Conservation (phyloP, 164 flowering plant genomes). For the Santalum album region DNA sequence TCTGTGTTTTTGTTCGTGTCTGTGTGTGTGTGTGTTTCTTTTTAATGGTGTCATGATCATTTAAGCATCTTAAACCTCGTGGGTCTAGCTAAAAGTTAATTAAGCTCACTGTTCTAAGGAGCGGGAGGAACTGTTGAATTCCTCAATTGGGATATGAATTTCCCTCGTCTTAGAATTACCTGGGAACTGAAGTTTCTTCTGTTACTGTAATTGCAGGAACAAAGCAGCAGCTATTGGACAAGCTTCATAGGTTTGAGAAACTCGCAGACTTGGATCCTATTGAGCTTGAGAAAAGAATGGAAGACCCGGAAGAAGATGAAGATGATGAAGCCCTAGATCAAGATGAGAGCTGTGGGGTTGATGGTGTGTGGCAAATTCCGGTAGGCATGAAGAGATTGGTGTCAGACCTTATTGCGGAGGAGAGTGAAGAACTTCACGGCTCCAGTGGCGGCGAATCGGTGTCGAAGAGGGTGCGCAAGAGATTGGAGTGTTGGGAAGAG, state of each 20-base stretch:
- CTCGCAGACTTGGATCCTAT: slow-evolving; percentile 65
- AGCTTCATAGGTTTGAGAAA: slow-evolving; percentile 65
- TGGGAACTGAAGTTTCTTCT: not conserved
- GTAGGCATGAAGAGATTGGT: slow-evolving; percentile 44
- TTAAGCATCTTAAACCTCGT: not conserved
- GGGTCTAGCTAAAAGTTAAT: not conserved
- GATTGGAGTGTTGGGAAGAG: slow-evolving; percentile 58
- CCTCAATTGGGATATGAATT: not conserved
- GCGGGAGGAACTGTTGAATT: not conserved
- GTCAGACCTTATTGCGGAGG: slow-evolving; percentile 49
- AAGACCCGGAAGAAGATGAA: slow-evolving; percentile 29
- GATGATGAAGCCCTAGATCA: slow-evolving; percentile 9
- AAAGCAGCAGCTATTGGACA: slow-evolving; percentile 49
- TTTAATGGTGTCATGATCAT: too few species aligned
- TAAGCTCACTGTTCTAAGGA: too few species aligned
- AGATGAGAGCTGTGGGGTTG: not conserved
- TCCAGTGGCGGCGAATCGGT: slow-evolving; percentile 16
- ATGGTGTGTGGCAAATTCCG: slow-evolving; percentile 17
- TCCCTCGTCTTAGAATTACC: too few species aligned
- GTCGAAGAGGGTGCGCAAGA: slow-evolving; percentile 35
- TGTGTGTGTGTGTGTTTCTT: too few species aligned
- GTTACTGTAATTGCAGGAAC: slow-evolving; percentile 39
- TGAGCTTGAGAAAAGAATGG: slow-evolving; percentile 62
- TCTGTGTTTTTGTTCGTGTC: too few species aligned
- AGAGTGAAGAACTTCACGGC: slow-evolving; percentile 16